Base-by-base conservation (phyloP, 2,329 filamentous ascomycete genomes). In the Trichophyton equinum region DNA sequence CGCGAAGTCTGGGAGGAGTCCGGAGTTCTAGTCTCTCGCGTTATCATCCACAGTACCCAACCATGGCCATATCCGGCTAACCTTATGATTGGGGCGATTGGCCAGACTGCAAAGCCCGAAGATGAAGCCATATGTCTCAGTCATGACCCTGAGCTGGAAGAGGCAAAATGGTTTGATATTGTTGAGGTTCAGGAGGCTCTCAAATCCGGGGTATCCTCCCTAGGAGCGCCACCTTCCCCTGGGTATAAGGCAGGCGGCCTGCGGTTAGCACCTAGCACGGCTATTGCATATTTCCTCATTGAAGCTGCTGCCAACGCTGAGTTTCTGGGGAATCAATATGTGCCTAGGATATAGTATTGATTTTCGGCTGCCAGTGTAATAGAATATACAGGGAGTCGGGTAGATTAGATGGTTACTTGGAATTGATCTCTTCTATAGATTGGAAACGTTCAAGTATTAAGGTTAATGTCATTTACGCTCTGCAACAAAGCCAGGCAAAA, bases 241-340 rank as follows among this genome's bases (percentile, higher is more conserved):
- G 86, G 81, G 9, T 91, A 91, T 69, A 86, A 85, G 70, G 84
- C 91, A 71, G 91, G 90, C 0, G 83, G 80, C 2, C 73, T 99
- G 76, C 82, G 89, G 61, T 74, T 99, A 70, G 94, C 94, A 53
- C 90, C 91, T 1, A 77, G 80, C 62, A 95, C 91, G 40, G 92
- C 94, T 1, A 97, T 99, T 80, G 94, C 94, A 15, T 88, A 97
- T 73, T 88, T 91, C 71, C 75, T 97, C 70, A 85, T 99, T 67
- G 81, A 79, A 59, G 89, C 91, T 0, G 90, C 96, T 13, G 82
- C 86, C 0, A 83, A 85, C 58, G 70, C 70, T 59, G 90, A 90
- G 0, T 94, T 88, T 71, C 76, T 88, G 62, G 79, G 78, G 9
- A 78, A 77, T 1, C 74, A 62, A 13, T 86, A 83, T 72, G 82